These are phyloP conservation scores for Bruguiera parviflora DNA, from an alignment of 345 rosid genomes.

Conservation along the genomic window DNA sequence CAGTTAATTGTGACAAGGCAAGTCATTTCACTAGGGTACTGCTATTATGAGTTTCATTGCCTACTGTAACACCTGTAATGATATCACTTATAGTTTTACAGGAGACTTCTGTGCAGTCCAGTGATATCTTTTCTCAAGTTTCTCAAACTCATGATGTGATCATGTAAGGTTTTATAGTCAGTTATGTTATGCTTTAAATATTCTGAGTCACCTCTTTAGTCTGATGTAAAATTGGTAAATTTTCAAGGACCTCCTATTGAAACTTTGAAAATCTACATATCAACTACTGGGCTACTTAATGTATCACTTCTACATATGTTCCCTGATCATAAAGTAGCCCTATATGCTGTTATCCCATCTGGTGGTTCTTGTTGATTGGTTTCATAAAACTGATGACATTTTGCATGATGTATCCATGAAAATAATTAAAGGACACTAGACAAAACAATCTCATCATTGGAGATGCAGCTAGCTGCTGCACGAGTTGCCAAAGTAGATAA, in stretches of 20 bases:
- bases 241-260: too few relatives aligned
- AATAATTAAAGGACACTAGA: conserved; percentile 53
- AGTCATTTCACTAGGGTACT: conserved; percentile 21
- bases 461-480: conserved; percentile 73
- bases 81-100: conserved; percentile 23
- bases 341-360: background rate
- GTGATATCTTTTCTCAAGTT: conserved; percentile 82
- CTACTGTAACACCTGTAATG: conserved; percentile 10
- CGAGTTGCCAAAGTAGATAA: conserved; percentile 49
- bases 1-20: conserved; percentile 72
- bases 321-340: background rate
- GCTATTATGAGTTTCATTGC: conserved; percentile 12
- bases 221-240: too few relatives aligned
- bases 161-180: conserved; percentile 45
- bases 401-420: background rate
- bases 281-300: too few relatives aligned
- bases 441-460: conserved; percentile 67
- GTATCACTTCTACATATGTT: too few relatives aligned
- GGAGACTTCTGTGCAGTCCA: conserved; percentile 50
- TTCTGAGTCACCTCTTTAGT: conserved; percentile 2
- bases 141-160: conserved; percentile 84
- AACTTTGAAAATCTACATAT: too few relatives aligned
- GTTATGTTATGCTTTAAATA: conserved; percentile 7
- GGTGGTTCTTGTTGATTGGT: background rate
- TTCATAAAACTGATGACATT: background rate